Conservation (phyloP, 371 early-diverging fungal species). For the Mucor piriformis region DNA sequence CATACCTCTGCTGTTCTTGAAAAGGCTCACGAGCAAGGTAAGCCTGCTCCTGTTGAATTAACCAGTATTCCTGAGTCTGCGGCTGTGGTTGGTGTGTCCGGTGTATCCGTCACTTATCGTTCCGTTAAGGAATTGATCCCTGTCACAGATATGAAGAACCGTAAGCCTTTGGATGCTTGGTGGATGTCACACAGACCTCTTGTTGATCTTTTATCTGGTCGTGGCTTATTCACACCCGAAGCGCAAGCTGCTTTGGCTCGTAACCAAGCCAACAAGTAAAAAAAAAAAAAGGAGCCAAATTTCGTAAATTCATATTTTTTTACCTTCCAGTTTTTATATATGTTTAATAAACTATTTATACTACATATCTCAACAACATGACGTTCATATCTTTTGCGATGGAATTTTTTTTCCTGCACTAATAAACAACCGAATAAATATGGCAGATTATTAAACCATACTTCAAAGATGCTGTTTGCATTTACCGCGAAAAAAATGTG, state of each 20-base stretch:
- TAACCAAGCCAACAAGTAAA: not conserved
- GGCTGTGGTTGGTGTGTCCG: constrained; percentile 85
- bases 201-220: constrained; percentile 47
- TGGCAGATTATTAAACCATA: too few relatives aligned
- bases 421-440: too few relatives aligned
- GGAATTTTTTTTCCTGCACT: too few relatives aligned
- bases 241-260: constrained; percentile 29
- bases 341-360: not conserved
- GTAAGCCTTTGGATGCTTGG: constrained; percentile 74
- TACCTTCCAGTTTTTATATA: not conserved
- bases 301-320: not conserved
- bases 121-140: constrained; percentile 71
- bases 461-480: too few relatives aligned
- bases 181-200: constrained; percentile 72
- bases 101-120: constrained; percentile 72
- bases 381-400: too few relatives aligned
- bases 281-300: too few relatives aligned
- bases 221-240: constrained; percentile 43
- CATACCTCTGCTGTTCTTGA: constrained; percentile 41
- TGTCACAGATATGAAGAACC: constrained; percentile 78
- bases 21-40: constrained; percentile 14
- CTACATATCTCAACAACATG: too few relatives aligned
- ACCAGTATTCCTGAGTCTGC: constrained; percentile 63
- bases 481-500: too few relatives aligned
- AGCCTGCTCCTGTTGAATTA: constrained; percentile 61